Conservation (phyloP, 345 rosid species). For the Jatropha curcas region DNA sequence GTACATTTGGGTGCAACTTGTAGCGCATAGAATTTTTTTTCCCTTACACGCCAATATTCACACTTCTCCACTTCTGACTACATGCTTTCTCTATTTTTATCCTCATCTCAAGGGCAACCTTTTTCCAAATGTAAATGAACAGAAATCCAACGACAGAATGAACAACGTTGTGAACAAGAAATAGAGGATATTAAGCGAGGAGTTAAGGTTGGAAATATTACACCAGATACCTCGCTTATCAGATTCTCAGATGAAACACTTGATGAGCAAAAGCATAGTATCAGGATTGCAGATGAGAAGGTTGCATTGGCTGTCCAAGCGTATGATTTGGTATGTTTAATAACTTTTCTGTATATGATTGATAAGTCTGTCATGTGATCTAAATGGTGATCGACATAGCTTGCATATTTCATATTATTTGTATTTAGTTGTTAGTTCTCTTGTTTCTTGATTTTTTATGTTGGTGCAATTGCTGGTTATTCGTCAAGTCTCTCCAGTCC, state of each 20-base stretch:
- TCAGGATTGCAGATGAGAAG: constrained; percentile 95
- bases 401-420: not conserved
- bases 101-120: not conserved
- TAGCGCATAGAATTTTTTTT: too few species aligned
- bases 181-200: constrained; percentile 76
- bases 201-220: constrained; percentile 52
- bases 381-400: too few species aligned
- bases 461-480: not conserved
- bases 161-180: constrained; percentile 81
- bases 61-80: not conserved
- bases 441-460: not conserved
- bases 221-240: constrained; percentile 48
- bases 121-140: constrained; percentile 16
- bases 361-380: not conserved
- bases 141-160: constrained; percentile 84
- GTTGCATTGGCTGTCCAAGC: constrained; percentile 86
- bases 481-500: not conserved
- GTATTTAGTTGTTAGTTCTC: not conserved
- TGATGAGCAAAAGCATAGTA: constrained; percentile 92
- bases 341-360: not conserved
- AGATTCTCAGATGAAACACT: constrained; percentile 86
- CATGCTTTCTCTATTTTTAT: not conserved
- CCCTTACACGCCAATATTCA: too few species aligned
- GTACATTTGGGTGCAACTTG: not conserved
- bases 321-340: constrained; percentile 74